A percentile compares a stretch with the other conserved stretches of the same genome.
Evolutionary conservation across 257 asterid species (phyloP).

Genomic region (Echites panduratus): DNA sequence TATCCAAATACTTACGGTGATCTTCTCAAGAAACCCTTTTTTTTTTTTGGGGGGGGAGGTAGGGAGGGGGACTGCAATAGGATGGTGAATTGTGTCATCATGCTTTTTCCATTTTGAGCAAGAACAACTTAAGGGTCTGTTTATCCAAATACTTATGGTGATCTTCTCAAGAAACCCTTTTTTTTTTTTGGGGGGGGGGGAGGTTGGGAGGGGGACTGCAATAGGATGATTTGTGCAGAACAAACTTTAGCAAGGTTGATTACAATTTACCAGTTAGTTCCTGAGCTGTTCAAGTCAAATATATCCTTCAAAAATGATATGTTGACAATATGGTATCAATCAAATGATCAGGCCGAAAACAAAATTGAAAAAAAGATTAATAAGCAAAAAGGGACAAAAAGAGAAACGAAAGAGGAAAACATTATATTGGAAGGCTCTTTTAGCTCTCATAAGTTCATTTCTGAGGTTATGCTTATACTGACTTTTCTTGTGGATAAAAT

Average conservation of each 20-base stretch:
- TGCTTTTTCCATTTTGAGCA: background rate
- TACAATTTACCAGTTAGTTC: background rate
- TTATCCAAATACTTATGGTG: background rate
- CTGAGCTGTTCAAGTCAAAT: background rate
- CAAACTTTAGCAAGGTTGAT: slow-evolving; percentile 1
- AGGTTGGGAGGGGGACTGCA: background rate
- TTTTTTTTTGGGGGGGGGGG: background rate
- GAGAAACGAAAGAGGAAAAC: background rate
- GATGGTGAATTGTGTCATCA: background rate
- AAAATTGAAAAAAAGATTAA: too few relatives aligned
- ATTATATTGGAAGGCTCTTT: background rate
- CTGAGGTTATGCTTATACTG: background rate
- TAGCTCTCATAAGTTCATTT: background rate
- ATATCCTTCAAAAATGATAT: background rate
- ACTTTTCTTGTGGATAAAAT: background rate
- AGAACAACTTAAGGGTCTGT: background rate
- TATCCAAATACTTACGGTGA: background rate
- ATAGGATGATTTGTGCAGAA: background rate
- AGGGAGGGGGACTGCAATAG: background rate
- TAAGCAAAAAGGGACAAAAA: background rate
- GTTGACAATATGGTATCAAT: background rate
- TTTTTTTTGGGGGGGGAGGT: background rate
- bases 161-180: too few relatives aligned
- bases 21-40: too few relatives aligned
- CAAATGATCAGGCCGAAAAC: background rate